phyloP scores from a whole-genome alignment of 805 yeast genomes.

The Teunomyces pallodes region DNA sequence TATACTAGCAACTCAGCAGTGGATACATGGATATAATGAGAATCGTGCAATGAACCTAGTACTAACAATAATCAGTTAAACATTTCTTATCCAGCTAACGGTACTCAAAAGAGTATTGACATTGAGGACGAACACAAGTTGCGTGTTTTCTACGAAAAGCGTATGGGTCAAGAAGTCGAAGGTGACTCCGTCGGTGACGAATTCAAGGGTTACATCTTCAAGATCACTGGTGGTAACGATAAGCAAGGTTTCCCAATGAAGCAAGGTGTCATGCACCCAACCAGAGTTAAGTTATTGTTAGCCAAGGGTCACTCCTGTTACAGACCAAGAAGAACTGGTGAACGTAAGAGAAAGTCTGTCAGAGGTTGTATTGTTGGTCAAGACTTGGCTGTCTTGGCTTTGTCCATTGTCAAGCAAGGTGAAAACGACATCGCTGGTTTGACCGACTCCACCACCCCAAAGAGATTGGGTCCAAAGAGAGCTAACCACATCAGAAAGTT shows the following conservation, averaged over 20 bases:
- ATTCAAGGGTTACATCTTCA: slow-evolving; percentile 98
- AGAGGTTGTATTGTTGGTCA: slow-evolving; percentile 99
- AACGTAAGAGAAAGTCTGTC: slow-evolving; percentile 99
- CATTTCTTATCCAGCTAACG: slow-evolving; percentile 99
- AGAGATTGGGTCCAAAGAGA: slow-evolving; percentile 99
- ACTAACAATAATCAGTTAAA: slow-evolving; percentile 61
- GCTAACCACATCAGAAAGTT: slow-evolving; percentile 99
- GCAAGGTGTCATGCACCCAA: slow-evolving; percentile 99
- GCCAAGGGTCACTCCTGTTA: slow-evolving; percentile 95
- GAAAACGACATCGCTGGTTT: slow-evolving; percentile 93
- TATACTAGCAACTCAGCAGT: not conserved
- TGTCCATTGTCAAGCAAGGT: slow-evolving; percentile 95
- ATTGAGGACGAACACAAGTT: slow-evolving; percentile 99
- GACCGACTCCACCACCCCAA: slow-evolving; percentile 92
- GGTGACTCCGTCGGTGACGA: slow-evolving; percentile 98
- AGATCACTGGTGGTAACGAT: slow-evolving; percentile 99
- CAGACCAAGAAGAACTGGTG: slow-evolving; percentile 99
- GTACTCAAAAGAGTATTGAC: slow-evolving; percentile 97
- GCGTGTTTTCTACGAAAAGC: slow-evolving; percentile 98
- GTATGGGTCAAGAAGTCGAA: slow-evolving; percentile 99
- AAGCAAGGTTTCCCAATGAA: slow-evolving; percentile 99
- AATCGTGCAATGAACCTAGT: not conserved
- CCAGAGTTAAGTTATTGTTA: slow-evolving; percentile 96
- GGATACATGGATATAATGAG: not conserved
- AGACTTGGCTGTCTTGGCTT: slow-evolving; percentile 94